These are phyloP conservation scores for Elongisporangium undulatum DNA, from an alignment of 352 stramenopile species.

Conservation along the genomic window DNA sequence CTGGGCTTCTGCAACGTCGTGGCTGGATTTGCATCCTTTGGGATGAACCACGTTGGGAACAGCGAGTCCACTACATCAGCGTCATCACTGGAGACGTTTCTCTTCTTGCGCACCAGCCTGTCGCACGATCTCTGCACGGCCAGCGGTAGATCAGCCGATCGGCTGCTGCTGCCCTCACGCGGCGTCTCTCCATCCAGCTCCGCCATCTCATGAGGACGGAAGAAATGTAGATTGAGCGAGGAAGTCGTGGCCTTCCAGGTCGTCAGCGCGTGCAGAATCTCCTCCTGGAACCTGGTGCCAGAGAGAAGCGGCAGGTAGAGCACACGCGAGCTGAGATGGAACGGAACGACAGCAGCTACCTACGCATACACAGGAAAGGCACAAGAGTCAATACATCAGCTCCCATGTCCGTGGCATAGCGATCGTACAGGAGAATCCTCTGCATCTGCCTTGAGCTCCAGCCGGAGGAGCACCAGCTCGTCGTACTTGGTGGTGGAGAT, in stretches of 20 bases:
- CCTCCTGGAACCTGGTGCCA: constrained; percentile 57
- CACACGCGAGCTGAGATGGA: constrained; percentile 15
- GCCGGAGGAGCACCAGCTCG: constrained; percentile 56
- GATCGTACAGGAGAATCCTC: constrained; percentile 11
- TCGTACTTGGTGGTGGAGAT: constrained; percentile 50
- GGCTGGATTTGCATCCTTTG: constrained; percentile 33
- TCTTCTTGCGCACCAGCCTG: constrained; percentile 14
- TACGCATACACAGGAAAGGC: constrained; percentile 10
- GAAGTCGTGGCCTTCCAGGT: constrained; percentile 52
- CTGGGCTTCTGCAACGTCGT: constrained; percentile 37
- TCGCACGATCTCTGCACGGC: constrained; percentile 19
- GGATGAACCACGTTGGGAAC: constrained; percentile 57
- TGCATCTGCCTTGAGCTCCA: constrained; percentile 41
- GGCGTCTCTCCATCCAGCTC: constrained; percentile 35
- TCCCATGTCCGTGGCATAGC: constrained; percentile 10
- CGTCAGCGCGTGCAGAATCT: constrained; percentile 46
- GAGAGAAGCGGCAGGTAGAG: constrained; percentile 56
- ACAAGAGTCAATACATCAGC: neutral
- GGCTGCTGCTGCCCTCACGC: constrained; percentile 17
- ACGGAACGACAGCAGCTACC: constrained; percentile 37
- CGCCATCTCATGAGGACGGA: constrained; percentile 37
- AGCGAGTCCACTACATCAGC: constrained; percentile 18
- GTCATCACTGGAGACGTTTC: constrained; percentile 11
- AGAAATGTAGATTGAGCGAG: constrained; percentile 43
- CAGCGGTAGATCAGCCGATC: constrained; percentile 11